Base-by-base conservation (phyloP, 768 basidiomycete genomes). In the Fomitopsis serialis region DNA sequence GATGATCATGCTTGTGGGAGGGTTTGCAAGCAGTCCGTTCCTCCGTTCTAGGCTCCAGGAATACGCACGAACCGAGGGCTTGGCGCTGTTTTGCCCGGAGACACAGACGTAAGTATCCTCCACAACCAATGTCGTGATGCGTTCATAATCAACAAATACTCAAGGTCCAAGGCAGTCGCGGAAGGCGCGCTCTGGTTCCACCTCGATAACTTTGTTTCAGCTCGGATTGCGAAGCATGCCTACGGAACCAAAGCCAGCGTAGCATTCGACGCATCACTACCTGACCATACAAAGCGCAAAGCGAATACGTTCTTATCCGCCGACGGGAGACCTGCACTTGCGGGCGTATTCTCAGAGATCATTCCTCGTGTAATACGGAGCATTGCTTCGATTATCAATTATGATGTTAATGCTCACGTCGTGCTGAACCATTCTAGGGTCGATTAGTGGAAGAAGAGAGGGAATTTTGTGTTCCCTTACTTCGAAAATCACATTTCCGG, bases 1-100 rank as follows among this genome's bases (percentile, higher is more conserved):
- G 45, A 45, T 6, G n/a, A 45, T 45, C 24, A 7, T 45, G 45
- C 69, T 91, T n/a, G 89, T 91, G 12, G 89, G 89, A 61, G 89
- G 89, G 45, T 91, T 88, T 58, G 89, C 89, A 1, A 22, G 32
- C 15, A 48, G 47, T 25, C 34, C 47, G 9, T 48, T 3, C 10
- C 47, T 48, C 8, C 89, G 87, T 64, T 63, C 74, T 22, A 84
- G 89, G 63, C 73, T 90, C 17, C 82, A 87, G 70, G 81, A 82
- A 56, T 78, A 79, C 21, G 76, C 89, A 12, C 9, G 19, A 21
- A 71, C 77, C 7, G 24, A 22, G 9, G 45, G 45, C 3, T 7
- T 45, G 17, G 4, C 19, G 24, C 24, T 45, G 4, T 45, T 45
- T 21, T 45, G 45, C 17, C 45, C 45, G 24, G 22, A 45, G 7